Percentiles rank a stretch among this genome's conserved stretches.
Evolutionary conservation across 2,329 filamentous ascomycete genomes (phyloP).

Genomic region (Sclerotiophoma versabilis): DNA sequence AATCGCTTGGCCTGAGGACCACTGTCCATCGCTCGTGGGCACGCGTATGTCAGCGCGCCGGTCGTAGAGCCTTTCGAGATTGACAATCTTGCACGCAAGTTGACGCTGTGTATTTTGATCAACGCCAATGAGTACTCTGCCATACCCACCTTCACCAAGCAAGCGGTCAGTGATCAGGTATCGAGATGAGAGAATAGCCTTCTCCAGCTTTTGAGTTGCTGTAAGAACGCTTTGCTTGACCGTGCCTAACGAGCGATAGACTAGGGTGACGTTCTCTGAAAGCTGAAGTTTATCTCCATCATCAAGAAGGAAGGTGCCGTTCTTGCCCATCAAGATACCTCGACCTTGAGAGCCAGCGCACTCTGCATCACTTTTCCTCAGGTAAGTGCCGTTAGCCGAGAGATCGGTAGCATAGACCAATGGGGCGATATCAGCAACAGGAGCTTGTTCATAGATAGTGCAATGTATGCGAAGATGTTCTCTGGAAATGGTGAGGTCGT

Average conservation of each 20-base stretch:
- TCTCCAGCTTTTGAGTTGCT: slow-evolving; percentile 40
- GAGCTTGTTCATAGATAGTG: slow-evolving; percentile 54
- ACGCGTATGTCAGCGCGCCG: slow-evolving; percentile 6
- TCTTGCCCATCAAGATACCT: slow-evolving; percentile 42
- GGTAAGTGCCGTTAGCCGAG: slow-evolving; percentile 53
- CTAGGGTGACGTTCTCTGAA: slow-evolving; percentile 38
- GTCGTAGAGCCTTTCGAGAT: slow-evolving; percentile 50
- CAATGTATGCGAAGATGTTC: slow-evolving; percentile 57
- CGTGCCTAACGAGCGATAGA: slow-evolving; percentile 27
- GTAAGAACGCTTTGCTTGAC: slow-evolving; percentile 25
- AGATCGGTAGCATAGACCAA: slow-evolving; percentile 57
- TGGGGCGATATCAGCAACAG: slow-evolving; percentile 47
- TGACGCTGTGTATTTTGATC: slow-evolving; percentile 64
- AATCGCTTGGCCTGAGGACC: slow-evolving; percentile 4
- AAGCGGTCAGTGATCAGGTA: slow-evolving; percentile 59
- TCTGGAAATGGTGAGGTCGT: slow-evolving; percentile 51
- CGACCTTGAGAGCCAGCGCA: slow-evolving; percentile 30
- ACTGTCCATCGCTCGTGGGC: slow-evolving; percentile 3
- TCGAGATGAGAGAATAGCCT: slow-evolving; percentile 55
- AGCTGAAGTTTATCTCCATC: slow-evolving; percentile 52
- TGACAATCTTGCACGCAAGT: slow-evolving; percentile 72
- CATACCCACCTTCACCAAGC: slow-evolving; percentile 63
- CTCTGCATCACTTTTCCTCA: slow-evolving; percentile 40
- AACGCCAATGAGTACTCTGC: slow-evolving; percentile 62
- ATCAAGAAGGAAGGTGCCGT: slow-evolving; percentile 52